Percentiles rank a stretch among this genome's conserved stretches.
Evolutionary conservation across 805 yeast genomes (phyloP).

Genomic region (Priceomyces fermenticarens): DNA sequence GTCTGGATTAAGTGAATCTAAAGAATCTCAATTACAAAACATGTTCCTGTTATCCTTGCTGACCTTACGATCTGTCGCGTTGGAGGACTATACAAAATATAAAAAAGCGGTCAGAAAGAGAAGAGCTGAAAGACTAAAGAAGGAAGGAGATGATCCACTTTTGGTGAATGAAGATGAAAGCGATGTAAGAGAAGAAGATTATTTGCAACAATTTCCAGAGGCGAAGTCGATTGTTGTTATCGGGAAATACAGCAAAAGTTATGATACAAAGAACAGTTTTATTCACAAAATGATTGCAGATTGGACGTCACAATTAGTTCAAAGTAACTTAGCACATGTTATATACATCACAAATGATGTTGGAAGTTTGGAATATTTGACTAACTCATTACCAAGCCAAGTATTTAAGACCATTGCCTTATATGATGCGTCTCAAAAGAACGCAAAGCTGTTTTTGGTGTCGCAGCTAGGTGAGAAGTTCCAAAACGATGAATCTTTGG

Average conservation of each 20-base stretch:
- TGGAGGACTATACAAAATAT: constrained; percentile 29
- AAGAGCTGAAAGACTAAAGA: constrained; percentile 16
- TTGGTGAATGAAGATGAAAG: constrained; percentile 16
- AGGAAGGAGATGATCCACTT: neutral
- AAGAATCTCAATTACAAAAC: constrained; percentile 76
- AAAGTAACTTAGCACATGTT: constrained; percentile 84
- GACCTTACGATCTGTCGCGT: constrained; percentile 67
- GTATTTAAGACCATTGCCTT: constrained; percentile 73
- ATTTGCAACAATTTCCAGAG: constrained; percentile 80
- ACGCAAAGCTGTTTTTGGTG: constrained; percentile 69
- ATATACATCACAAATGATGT: constrained; percentile 83
- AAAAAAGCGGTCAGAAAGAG: constrained; percentile 16
- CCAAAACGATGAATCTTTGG: constrained; percentile 40
- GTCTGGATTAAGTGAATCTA: constrained; percentile 81
- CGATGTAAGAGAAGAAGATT: constrained; percentile 71
- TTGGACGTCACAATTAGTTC: constrained; percentile 81
- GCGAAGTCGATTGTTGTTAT: constrained; percentile 82
- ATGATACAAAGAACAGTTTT: constrained; percentile 53
- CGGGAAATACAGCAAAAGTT: constrained; percentile 62
- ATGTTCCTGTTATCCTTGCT: constrained; percentile 70
- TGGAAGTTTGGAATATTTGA: constrained; percentile 65
- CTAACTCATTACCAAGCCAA: constrained; percentile 78
- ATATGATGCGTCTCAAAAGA: constrained; percentile 74
- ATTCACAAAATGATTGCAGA: constrained; percentile 74
- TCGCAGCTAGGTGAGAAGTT: constrained; percentile 43